Base-by-base conservation (phyloP, 192 early-diverging fungal genomes). In the Mortierella antarctica region DNA sequence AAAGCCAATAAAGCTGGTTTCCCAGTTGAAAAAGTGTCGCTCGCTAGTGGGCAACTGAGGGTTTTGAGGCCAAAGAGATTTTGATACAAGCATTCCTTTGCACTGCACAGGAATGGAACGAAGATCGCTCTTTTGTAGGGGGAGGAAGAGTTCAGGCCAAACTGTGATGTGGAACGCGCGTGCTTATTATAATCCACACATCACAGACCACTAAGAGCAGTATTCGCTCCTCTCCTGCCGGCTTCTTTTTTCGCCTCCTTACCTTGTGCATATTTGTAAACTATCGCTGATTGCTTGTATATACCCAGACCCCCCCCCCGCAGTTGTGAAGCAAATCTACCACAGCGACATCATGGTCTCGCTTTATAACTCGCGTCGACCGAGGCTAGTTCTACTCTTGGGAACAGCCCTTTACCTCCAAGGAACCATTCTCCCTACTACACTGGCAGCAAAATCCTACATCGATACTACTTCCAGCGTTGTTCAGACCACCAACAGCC, bases 91-190 rank as follows among this genome's bases (percentile, higher is more conserved):
- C 57, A 15, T 56, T 56, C 20, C 18, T 12, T 15, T n/a, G 31
- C 31, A 31, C 31, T 31, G 31, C 31, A 31, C 31, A 31, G 31
- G 31, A 31, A 31, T 31, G 31, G 31, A 31, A 31, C 31, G 31
- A 31, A 31, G 31, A 31, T 41, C 39, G 18, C 46, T 14, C 5
- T 39, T 60, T 46, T 46, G 11, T 31, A 58, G 44, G 21, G n/a
- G 14, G 17, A 48, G 14, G 56, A 41, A 5, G 5, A 39, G 41
- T 17, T 60, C 47, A 68, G 73, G 65, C 65, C 52, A 68, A 57
- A 68, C 42, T 47, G 73, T 53, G 65, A 75, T 62, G 0, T 68
- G 73, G 60, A 75, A 75, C 65, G 46, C 42, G 60, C 15, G 5
- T 17, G 7, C 42, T 21, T 41, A 61, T 10, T 12, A 18, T 10